Conservation (phyloP, 192 early-diverging fungal species). For the Backusella morwellensis region DNA sequence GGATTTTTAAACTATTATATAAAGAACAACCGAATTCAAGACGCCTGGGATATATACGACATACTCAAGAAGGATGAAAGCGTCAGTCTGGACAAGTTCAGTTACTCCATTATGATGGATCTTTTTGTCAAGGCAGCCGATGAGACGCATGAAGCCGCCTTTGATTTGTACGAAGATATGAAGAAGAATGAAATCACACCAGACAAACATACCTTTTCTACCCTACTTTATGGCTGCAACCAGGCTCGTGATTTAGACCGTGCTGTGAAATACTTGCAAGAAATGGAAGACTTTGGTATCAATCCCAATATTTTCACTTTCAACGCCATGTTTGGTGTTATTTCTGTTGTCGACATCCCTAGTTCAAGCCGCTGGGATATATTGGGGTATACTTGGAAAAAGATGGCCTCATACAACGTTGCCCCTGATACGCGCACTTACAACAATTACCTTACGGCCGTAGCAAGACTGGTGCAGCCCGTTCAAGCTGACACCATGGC, state of each 20-base stretch:
- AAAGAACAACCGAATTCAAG: constrained; percentile 20
- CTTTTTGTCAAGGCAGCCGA: constrained; percentile 24
- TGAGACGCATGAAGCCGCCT: constrained; percentile 5
- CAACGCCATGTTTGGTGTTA: constrained; percentile 18
- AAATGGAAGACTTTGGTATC: constrained; percentile 19
- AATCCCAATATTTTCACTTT: constrained; percentile 22
- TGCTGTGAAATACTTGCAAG: constrained; percentile 17
- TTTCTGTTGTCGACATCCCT: not conserved
- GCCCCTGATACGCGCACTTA: constrained; percentile 23
- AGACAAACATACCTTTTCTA: constrained; percentile 22
- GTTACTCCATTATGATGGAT: constrained; percentile 38
- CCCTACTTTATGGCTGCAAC: constrained; percentile 9
- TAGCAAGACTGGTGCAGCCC: constrained; percentile 12
- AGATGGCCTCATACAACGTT: constrained; percentile 5
- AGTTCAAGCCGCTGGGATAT: not conserved
- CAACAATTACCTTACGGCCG: constrained; percentile 16
- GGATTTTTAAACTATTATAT: constrained; percentile 19
- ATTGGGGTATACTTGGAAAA: constrained; percentile 7
- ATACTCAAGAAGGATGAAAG: constrained; percentile 14
- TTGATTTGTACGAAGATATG: constrained; percentile 37
- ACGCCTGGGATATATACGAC: constrained; percentile 30
- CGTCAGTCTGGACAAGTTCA: constrained; percentile 25
- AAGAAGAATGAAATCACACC: constrained; percentile 19
- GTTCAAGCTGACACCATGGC: not conserved
- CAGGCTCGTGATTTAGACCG: not conserved